These are phyloP conservation scores for Bauhinia variegata DNA, from an alignment of 306 rosid species.

Conservation along the genomic window DNA sequence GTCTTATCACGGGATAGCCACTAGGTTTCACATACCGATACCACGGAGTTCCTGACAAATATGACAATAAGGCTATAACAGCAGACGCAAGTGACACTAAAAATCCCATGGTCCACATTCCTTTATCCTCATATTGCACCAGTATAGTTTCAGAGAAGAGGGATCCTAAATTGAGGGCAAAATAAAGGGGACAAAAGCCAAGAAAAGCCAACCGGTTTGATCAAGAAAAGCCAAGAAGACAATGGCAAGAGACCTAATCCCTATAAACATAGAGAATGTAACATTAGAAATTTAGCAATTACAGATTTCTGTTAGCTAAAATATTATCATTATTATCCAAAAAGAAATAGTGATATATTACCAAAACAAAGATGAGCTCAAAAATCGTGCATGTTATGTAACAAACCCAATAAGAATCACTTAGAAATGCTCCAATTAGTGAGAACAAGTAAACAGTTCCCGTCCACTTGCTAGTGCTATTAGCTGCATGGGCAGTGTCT, in stretches of 20 bases:
- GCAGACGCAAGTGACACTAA: too few relatives aligned
- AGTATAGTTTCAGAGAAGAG: slow-evolving; percentile 63
- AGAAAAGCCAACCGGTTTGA: slow-evolving; percentile 63
- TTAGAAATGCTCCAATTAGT: slow-evolving; percentile 61
- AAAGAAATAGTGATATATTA: slow-evolving; percentile 8
- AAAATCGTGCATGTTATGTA: slow-evolving; percentile 61
- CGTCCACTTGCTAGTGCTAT: too few relatives aligned
- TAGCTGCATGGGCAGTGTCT: too few relatives aligned
- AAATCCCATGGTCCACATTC: slow-evolving; percentile 67
- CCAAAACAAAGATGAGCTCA: slow-evolving; percentile 57
- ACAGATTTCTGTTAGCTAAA: background rate
- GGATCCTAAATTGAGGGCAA: slow-evolving; percentile 61
- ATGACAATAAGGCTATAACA: slow-evolving; percentile 47
- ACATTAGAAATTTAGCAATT: background rate
- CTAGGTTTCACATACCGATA: slow-evolving; percentile 53
- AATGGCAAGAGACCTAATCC: slow-evolving; percentile 57
- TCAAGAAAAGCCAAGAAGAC: slow-evolving; percentile 56
- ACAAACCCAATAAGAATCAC: slow-evolving; percentile 74
- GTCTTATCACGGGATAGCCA: slow-evolving; percentile 62
- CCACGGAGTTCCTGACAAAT: slow-evolving; percentile 47
- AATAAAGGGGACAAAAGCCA: slow-evolving; percentile 63
- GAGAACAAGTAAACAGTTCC: slow-evolving; percentile 72
- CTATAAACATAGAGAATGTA: slow-evolving; percentile 20
- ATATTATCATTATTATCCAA: background rate
- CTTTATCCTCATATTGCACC: slow-evolving; percentile 62